Evolutionary conservation across 805 yeast genomes (phyloP), one percentile per base, ranked within the genome.

Genomic region (Yarrowia keelungensis): DNA sequence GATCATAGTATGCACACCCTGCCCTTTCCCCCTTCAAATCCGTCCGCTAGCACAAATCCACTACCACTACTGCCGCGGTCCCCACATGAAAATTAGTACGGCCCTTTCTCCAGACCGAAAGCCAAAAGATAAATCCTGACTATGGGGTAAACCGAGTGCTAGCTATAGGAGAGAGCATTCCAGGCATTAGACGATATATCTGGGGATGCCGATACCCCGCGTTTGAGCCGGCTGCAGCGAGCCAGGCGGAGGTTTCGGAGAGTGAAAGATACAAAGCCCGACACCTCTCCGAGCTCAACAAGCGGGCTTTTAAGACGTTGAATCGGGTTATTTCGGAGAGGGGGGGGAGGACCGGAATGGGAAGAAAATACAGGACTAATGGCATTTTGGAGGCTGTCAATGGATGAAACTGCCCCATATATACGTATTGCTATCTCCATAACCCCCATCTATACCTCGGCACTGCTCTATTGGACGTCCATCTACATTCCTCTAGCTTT

Each of bases 11-110:
- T n/a, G n/a, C n/a, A n/a, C n/a, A n/a, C n/a, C n/a, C n/a, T n/a
- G n/a, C n/a, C n/a, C n/a, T n/a, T n/a, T 22, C 19, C 50, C 19
- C 35, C 15, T 8, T 35, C 12, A n/a, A 43, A 12, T 41, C 43
- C n/a, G 8, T 3, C 43, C n/a, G 15, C 43, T 12, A 43, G 19
- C 10, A 19, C 16, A 2, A 14, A 1, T 22, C 38, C 10, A 26
- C 19, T n/a, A n/a, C 15, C 51, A 50, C 56, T 50, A 50, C 35
- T 50, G 56, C 56, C 56, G 56, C 56, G 56, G 59, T 53, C 59
- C 59, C 59, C 59, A 53, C 59, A 53, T 53, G 59, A 53, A 53
- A 53, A 53, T 53, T 53, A 53, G 45, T 53, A 38, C 45, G 12
- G 59, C 35, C 43, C 59, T 53, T 36, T 16, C n/a, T 26, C n/a